Evolutionary conservation across 306 rosid species (phyloP), one percentile per base, ranked within the genome.

Genomic region (Datisca glomerata): DNA sequence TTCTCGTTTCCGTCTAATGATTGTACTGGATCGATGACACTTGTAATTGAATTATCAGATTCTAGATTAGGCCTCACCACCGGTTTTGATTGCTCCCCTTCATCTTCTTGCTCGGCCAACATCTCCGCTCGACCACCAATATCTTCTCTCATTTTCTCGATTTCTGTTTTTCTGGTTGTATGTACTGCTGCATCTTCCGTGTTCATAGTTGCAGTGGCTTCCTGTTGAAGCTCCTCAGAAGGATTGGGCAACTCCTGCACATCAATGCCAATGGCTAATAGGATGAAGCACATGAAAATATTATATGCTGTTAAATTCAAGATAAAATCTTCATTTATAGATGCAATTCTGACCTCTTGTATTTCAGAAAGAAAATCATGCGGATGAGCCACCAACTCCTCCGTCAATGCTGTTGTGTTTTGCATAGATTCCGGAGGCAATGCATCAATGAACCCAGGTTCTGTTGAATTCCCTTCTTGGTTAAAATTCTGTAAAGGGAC

Each of bases 291-390:
- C 17, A 47, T 9, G 12, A 27, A 28, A 18, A 3, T 27, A 8
- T 25, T 46, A 3, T 4, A 15, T 10, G 9, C 16, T 32, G 2
- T 21, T 13, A 12, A 28, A 32, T 25, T 24, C 18, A 23, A 13
- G 31, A 3, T 3, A 11, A 16, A 44, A 39, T 18, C 24, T 19
- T 32, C 14, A 3, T 3, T 41, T 5, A 19, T 35, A 51, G 18
- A 15, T 44, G 21, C 41, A 21, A 38, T 16, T 59, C 68, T 48
- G 12, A 81, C 93, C 83, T 67, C 32, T 17, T 36, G 28, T 14
- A 33, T 49, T 58, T 43, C 49, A 21, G 52, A 25, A 16, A 24
- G 32, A 51, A 28, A 41, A 38, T 63, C 65, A 57, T 46, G 16
- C 19, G 64, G 44, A 2, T 36, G 62, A 33, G 68, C 54, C 49